Conservation (phyloP, 2,329 filamentous ascomycete species). For the Alternaria brassicicola region DNA sequence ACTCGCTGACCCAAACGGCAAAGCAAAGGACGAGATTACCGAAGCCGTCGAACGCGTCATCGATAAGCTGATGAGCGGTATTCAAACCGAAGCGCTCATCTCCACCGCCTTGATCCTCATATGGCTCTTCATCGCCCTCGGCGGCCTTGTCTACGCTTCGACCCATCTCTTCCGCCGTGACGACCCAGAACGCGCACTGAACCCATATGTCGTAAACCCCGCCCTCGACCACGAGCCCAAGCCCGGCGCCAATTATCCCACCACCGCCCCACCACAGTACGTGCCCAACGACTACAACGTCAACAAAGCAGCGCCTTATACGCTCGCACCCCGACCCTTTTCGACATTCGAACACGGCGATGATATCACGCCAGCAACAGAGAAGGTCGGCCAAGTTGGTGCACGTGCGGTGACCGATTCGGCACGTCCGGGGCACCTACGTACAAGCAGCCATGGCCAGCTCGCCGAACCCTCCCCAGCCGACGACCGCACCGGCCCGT, state of each 20-base stretch:
- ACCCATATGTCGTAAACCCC: conserved; percentile 43
- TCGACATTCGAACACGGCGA: conserved; percentile 49
- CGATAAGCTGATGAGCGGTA: conserved; percentile 67
- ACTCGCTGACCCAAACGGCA: conserved; percentile 74
- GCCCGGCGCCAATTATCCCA: conserved; percentile 25
- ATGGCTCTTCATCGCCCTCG: conserved; percentile 77
- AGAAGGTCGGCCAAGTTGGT: conserved; percentile 54
- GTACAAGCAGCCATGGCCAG: conserved; percentile 54
- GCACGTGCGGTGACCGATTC: conserved; percentile 52
- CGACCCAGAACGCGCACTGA: conserved; percentile 18
- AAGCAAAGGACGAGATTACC: conserved; percentile 81
- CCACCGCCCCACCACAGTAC: conserved; percentile 50
- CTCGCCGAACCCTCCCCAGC: conserved; percentile 52
- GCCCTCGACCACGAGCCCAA: conserved; percentile 28
- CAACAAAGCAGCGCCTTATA: conserved; percentile 56
- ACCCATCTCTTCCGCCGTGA: conserved; percentile 67
- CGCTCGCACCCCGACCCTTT: conserved; percentile 52
- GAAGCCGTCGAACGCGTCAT: conserved; percentile 75
- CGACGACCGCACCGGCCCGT: conserved; percentile 45
- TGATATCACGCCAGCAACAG: conserved; percentile 35
- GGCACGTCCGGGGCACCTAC: conserved; percentile 52
- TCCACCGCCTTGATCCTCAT: conserved; percentile 74
- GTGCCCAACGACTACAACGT: conserved; percentile 51
- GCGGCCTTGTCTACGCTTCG: conserved; percentile 72
- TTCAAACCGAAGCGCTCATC: conserved; percentile 81